These are phyloP conservation scores for Rutstroemia sp. DNA, from an alignment of 2,329 filamentous ascomycete species.

Conservation along the genomic window DNA sequence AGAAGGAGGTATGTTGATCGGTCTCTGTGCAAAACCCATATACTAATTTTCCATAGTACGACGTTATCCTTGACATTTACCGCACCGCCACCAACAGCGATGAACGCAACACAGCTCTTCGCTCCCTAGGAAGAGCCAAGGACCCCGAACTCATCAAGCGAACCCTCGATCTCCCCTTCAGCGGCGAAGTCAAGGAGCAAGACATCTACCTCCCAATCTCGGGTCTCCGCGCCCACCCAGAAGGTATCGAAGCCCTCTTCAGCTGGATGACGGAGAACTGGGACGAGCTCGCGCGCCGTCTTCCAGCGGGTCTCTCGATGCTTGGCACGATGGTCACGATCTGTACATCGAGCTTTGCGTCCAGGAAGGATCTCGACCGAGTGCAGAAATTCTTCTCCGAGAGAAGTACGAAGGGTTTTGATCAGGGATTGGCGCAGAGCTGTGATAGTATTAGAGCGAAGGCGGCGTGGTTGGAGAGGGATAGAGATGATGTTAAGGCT, in stretches of 20 bases:
- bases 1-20: slow-evolving; percentile 56
- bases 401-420: slow-evolving; percentile 82
- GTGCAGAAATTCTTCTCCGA: slow-evolving; percentile 74
- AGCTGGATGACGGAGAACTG: slow-evolving; percentile 81
- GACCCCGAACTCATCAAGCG: slow-evolving; percentile 73
- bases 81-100: slow-evolving; percentile 69
- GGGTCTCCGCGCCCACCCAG: slow-evolving; percentile 67
- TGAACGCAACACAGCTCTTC: slow-evolving; percentile 86
- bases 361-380: slow-evolving; percentile 63
- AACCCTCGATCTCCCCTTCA: slow-evolving; percentile 67
- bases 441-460: slow-evolving; percentile 80
- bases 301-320: slow-evolving; percentile 83
- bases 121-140: slow-evolving; percentile 71
- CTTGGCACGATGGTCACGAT: slow-evolving; percentile 78
- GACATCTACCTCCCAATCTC: slow-evolving; percentile 86
- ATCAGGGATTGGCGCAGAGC: slow-evolving; percentile 84
- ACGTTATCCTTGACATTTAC: slow-evolving; percentile 69
- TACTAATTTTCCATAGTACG: slow-evolving; percentile 47
- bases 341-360: slow-evolving; percentile 74
- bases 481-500: slow-evolving; percentile 65
- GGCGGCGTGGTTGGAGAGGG: slow-evolving; percentile 70
- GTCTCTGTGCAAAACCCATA: not conserved
- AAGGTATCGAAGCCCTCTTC: slow-evolving; percentile 76
- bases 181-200: slow-evolving; percentile 83
- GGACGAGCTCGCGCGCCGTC: slow-evolving; percentile 71